Conservation (phyloP, 129 eudicot species). For the Sambucus nigra region DNA sequence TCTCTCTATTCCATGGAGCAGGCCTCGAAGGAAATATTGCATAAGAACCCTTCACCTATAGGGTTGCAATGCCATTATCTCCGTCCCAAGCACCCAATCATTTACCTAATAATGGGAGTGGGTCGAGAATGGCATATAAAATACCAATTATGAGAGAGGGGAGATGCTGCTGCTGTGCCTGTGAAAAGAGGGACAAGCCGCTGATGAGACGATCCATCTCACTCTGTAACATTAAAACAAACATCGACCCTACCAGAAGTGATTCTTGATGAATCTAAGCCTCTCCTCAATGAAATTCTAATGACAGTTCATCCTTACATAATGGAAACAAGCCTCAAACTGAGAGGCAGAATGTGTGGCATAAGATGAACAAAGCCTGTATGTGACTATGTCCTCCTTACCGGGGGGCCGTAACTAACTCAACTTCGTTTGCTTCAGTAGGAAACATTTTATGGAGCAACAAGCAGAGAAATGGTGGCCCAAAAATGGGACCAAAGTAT, state of each 20-base stretch:
- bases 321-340: slow-evolving; percentile 28
- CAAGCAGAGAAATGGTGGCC: slow-evolving; percentile 78
- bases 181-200: too few species aligned
- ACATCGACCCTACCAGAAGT: too few species aligned
- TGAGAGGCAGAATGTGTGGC: slow-evolving; percentile 35
- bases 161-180: too few species aligned
- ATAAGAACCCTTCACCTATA: slow-evolving; percentile 90
- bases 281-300: slow-evolving; percentile 17
- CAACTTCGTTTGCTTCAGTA: slow-evolving; percentile 61
- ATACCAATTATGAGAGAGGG: too few species aligned
- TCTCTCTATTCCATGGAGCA: slow-evolving; percentile 40
- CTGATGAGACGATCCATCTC: too few species aligned
- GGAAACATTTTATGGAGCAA: slow-evolving; percentile 48
- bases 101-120: too few species aligned
- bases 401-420: slow-evolving; percentile 52
- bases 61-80: too few species aligned
- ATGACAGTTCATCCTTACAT: slow-evolving; percentile 10
- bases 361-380: slow-evolving; percentile 57
- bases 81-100: too few species aligned
- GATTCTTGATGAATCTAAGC: too few species aligned
- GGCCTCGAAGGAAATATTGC: slow-evolving; percentile 37
- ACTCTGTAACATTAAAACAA: too few species aligned
- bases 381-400: slow-evolving; percentile 37
- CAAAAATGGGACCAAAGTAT: slow-evolving; percentile 35
- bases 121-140: too few species aligned